phyloP scores from a whole-genome alignment of 2,329 filamentous ascomycete species.

The Diaporthe velutina region DNA sequence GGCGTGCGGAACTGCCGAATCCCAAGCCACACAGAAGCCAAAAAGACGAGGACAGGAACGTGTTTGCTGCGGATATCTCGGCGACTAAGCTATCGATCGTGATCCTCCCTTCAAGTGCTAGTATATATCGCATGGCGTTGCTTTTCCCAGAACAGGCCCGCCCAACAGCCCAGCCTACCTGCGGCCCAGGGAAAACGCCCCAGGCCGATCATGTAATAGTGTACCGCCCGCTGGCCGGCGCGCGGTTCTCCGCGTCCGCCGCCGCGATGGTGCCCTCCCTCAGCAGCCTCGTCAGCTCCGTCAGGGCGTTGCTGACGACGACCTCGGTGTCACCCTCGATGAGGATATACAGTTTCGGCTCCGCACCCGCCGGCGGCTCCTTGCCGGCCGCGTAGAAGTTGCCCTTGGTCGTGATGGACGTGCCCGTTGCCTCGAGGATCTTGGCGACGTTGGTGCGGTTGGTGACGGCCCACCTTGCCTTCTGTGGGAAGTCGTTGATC shows the following conservation, averaged over 20 bases:
- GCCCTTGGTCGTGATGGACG: conserved; percentile 97
- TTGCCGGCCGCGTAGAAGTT: conserved; percentile 89
- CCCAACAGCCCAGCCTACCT: not conserved
- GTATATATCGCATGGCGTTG: not conserved
- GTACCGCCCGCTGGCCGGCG: conserved; percentile 85
- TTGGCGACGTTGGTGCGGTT: conserved; percentile 99
- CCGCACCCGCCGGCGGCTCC: conserved; percentile 78
- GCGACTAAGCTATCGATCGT: not conserved
- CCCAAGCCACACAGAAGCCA: not conserved
- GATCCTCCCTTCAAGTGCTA: not conserved
- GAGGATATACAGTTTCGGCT: conserved; percentile 97
- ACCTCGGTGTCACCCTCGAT: conserved; percentile 98
- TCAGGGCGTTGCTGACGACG: conserved; percentile 89
- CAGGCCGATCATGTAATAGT: conserved; percentile 75
- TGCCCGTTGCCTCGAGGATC: conserved; percentile 93
- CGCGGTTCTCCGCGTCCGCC: conserved; percentile 85
- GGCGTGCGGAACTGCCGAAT: not conserved
- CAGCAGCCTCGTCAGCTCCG: conserved; percentile 87
- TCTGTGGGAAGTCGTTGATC: conserved; percentile 99
- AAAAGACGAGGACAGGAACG: not conserved
- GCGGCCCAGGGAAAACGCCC: not conserved
- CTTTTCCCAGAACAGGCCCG: not conserved
- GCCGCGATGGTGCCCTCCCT: conserved; percentile 93
- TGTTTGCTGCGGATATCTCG: not conserved
- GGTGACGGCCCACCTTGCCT: conserved; percentile 97